These are phyloP conservation scores for Kwoniella sp. DNA, from an alignment of 768 basidiomycete species.

Conservation along the genomic window DNA sequence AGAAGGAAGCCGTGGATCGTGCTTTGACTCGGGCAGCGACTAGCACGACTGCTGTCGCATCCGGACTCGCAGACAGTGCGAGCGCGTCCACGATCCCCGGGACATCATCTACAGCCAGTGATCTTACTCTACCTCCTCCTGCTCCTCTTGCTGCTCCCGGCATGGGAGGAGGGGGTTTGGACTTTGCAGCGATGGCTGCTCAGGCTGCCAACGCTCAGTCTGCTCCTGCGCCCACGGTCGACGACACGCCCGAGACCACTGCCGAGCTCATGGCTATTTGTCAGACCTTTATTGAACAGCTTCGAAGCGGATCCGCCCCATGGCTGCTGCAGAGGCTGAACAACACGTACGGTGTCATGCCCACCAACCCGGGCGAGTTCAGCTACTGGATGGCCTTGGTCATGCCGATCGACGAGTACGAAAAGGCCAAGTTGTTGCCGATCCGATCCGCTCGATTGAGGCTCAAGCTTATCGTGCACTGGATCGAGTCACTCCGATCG, in stretches of 20 bases:
- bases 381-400: conserved; percentile 85
- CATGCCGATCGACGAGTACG: conserved; percentile 83
- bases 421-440: conserved; percentile 73
- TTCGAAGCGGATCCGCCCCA: conserved; percentile 70
- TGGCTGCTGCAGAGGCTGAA: conserved; percentile 89
- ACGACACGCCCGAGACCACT: conserved; percentile 52
- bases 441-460: conserved; percentile 73
- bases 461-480: conserved; percentile 79
- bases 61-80: not conserved
- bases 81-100: not conserved
- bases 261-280: conserved; percentile 61
- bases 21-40: too few relatives aligned
- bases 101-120: not conserved
- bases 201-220: not conserved
- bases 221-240: conserved; percentile 9
- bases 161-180: not conserved
- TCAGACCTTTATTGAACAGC: conserved; percentile 60
- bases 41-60: too few relatives aligned
- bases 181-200: conserved; percentile 13
- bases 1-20: conserved; percentile 40
- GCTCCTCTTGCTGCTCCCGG: not conserved
- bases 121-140: not conserved
- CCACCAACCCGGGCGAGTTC: conserved; percentile 65
- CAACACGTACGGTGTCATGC: conserved; percentile 72
- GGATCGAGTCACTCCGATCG: conserved; percentile 72